These are phyloP conservation scores for Aspergillus sp. DNA, from an alignment of 2,329 filamentous ascomycete genomes.

Conservation along the genomic window DNA sequence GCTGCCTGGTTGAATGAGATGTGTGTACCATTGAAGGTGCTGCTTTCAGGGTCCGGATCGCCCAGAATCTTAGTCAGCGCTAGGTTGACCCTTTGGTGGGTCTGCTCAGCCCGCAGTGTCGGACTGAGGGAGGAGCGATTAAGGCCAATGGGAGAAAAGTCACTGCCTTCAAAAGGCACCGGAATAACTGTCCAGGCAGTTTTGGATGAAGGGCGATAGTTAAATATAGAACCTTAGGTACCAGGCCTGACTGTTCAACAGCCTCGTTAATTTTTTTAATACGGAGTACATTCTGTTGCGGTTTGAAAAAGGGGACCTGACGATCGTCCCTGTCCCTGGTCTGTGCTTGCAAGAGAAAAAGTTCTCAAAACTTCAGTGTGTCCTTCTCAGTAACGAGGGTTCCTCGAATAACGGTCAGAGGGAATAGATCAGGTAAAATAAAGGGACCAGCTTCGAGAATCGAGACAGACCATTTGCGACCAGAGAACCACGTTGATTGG, in stretches of 20 bases:
- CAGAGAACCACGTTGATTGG: background rate
- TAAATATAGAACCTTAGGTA: background rate
- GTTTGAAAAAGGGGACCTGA: background rate
- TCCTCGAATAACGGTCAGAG: background rate
- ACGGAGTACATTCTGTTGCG: background rate
- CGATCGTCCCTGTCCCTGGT: background rate
- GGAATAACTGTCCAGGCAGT: background rate
- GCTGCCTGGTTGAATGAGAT: too few species aligned
- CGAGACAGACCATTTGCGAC: background rate
- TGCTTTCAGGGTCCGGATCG: too few species aligned
- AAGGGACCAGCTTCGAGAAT: background rate
- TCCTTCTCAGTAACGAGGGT: background rate
- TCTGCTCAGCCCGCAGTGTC: background rate
- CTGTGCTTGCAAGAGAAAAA: background rate
- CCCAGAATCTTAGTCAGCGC: too few species aligned
- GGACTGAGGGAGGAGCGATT: background rate
- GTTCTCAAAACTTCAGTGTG: too few species aligned
- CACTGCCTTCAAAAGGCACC: background rate
- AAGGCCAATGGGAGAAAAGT: background rate
- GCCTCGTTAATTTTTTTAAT: background rate
- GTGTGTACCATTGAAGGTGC: too few species aligned
- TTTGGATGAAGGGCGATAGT: background rate
- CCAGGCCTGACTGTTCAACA: background rate
- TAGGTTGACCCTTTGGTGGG: too few species aligned
- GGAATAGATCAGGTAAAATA: background rate